Evolutionary conservation across 306 rosid species (phyloP).

Genomic region (Castanea sativa): DNA sequence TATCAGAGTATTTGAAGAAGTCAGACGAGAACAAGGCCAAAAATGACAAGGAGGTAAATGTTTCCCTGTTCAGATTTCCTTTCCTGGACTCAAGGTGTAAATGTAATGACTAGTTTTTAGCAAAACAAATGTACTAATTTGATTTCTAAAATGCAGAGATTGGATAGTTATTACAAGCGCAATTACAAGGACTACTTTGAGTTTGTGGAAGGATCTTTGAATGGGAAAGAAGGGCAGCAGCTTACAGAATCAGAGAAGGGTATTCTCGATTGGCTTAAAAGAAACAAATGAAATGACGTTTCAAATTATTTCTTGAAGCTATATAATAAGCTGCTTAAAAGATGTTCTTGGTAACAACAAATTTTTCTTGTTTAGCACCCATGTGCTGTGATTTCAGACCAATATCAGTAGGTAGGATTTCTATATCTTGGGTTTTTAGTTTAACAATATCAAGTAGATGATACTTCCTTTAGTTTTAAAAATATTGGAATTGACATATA

Average conservation of each 20-base stretch:
- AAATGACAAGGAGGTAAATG: slow-evolving; percentile 83
- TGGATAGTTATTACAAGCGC: slow-evolving; percentile 82
- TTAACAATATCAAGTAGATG: too few relatives aligned
- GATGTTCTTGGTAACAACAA: not conserved
- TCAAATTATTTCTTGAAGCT: not conserved
- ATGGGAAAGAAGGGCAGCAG: slow-evolving; percentile 38
- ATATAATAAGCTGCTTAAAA: not conserved
- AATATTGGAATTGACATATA: not conserved
- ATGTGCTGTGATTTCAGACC: not conserved
- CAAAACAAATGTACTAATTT: not conserved
- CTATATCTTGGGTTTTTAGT: too few relatives aligned
- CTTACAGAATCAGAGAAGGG: slow-evolving; percentile 79
- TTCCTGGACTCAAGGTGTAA: not conserved
- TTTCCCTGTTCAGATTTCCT: not conserved
- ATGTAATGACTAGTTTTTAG: not conserved
- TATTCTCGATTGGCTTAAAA: slow-evolving; percentile 82
- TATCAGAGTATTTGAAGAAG: slow-evolving; percentile 76
- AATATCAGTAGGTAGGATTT: not conserved
- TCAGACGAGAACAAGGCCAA: slow-evolving; percentile 83
- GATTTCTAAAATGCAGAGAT: slow-evolving; percentile 46
- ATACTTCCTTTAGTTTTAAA: not conserved
- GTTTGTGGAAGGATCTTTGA: slow-evolving; percentile 63
- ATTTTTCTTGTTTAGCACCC: not conserved
- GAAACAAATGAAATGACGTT: slow-evolving; percentile 38
- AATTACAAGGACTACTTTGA: slow-evolving; percentile 95